Evolutionary conservation across 306 rosid species (phyloP), one percentile per base, ranked within the genome.

Genomic region (Luffa aegyptiaca): DNA sequence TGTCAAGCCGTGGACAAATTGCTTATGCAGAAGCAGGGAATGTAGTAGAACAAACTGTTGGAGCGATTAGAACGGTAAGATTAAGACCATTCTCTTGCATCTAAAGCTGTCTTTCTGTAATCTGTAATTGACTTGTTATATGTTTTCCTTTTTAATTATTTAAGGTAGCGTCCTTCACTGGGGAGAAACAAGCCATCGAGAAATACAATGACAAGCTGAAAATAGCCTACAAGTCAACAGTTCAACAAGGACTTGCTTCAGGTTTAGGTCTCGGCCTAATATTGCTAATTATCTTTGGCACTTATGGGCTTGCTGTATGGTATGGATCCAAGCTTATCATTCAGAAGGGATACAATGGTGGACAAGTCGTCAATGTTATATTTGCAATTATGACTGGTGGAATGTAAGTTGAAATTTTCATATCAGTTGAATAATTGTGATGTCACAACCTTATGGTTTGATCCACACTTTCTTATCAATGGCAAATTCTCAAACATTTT

Each of bases 1-100:
- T 95, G 96, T 80, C 98, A 0, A 86, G 89, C 45, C 90, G 97
- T 0, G 97, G 93, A 1, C 97, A 95, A 79, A 21, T 75, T 49
- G 98, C 97, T 79, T 95, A 95, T 76, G 92, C 96, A 7, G 97
- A 95, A 84, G 97, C 98, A 14, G 92, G 98, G 72, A 88, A 82
- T 65, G 85, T 91, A 5, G 98, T 90, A 3, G 97, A 95, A 63
- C 98, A 95, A 85, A 90, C 95, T 0, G 88, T 92, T 35, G 93
- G 93, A 83, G 83, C 92, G 49, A 95, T 95, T 46, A 86, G 96
- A 88, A 92, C 97, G n/a, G 98, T 91, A 89, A 88, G 91, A 10
- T 41, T 53, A n/a, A 59, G 68, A 16, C 2, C 20, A 8, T 31
- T 20, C 13, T 36, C 81, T 44, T 49, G 42, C 20, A 74, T 83